Conservation (phyloP, 805 yeast genomes). For the Kodamaea kakaduensis region DNA sequence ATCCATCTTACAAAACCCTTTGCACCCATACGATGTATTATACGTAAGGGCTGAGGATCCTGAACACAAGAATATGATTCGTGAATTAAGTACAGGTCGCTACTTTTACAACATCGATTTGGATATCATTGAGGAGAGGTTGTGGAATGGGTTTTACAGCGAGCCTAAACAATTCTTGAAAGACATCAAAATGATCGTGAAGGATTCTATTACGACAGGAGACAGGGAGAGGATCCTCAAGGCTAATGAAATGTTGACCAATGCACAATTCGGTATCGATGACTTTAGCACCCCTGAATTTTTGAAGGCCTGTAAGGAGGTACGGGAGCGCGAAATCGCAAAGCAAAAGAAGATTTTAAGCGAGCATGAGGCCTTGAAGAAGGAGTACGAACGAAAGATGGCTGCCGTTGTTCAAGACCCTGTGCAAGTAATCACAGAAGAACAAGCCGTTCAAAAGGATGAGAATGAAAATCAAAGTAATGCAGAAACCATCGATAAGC, state of each 20-base stretch:
- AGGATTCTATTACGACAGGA: slow-evolving; percentile 67
- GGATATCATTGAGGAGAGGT: slow-evolving; percentile 87
- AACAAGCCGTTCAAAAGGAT: neutral
- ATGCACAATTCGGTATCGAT: slow-evolving; percentile 93
- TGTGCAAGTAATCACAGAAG: slow-evolving; percentile 1
- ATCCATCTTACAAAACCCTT: slow-evolving; percentile 34
- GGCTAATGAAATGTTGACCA: slow-evolving; percentile 94
- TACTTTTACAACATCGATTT: slow-evolving; percentile 83
- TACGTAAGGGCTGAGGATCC: slow-evolving; percentile 45
- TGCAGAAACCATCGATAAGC: slow-evolving; percentile 2
- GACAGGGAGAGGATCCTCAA: slow-evolving; percentile 78
- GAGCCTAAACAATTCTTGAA: slow-evolving; percentile 87
- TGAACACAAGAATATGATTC: slow-evolving; percentile 62
- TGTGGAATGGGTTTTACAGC: slow-evolving; percentile 95
- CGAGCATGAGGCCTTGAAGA: slow-evolving; percentile 28
- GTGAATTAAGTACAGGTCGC: slow-evolving; percentile 73
- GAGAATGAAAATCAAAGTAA: neutral
- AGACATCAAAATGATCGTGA: slow-evolving; percentile 80
- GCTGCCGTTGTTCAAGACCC: neutral
- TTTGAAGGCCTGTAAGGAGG: slow-evolving; percentile 67
- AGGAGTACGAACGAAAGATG: slow-evolving; percentile 20
- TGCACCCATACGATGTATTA: slow-evolving; percentile 33
- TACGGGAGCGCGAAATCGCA: slow-evolving; percentile 60
- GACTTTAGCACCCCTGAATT: slow-evolving; percentile 77
- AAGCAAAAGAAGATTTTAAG: slow-evolving; percentile 45